Percentiles rank a stretch among this genome's conserved stretches.
Evolutionary conservation across 257 asterid genomes (phyloP).

Genomic region (Solanum megistacrolobum): DNA sequence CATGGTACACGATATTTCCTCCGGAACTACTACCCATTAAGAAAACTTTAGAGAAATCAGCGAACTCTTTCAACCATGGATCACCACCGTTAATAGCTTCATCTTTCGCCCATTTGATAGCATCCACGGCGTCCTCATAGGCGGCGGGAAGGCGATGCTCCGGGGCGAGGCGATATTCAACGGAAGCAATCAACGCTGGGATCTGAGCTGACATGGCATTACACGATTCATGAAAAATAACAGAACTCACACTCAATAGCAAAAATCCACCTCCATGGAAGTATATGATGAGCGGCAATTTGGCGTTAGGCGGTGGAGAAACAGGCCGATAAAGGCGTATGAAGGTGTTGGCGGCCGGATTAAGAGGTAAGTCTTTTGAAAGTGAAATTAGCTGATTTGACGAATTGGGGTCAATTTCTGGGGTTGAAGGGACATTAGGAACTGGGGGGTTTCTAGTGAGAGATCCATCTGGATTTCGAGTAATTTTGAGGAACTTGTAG

Average conservation of each 20-base stretch:
- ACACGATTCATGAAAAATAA: constrained; percentile 25
- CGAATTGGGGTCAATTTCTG: constrained; percentile 7
- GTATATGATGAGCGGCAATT: constrained; percentile 41
- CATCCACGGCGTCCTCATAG: constrained; percentile 62
- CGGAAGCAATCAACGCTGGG: constrained; percentile 52
- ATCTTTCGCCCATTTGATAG: constrained; percentile 33
- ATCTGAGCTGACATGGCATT: constrained; percentile 17
- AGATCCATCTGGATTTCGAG: constrained; percentile 55
- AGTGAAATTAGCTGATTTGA: constrained; percentile 4
- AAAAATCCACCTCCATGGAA: constrained; percentile 71
- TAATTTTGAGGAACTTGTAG: constrained; percentile 23
- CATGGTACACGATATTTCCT: constrained; percentile 43
- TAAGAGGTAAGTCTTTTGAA: constrained; percentile 54
- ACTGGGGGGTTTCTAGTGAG: constrained; percentile 16
- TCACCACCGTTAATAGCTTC: constrained; percentile 17
- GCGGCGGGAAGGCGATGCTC: constrained; percentile 80
- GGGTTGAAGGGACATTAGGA: constrained; percentile 31
- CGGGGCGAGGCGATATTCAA: constrained; percentile 63
- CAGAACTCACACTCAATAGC: constrained; percentile 19
- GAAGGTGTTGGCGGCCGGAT: constrained; percentile 33
- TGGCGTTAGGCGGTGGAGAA: neutral
- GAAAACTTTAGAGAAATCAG: constrained; percentile 41
- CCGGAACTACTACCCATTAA: constrained; percentile 69
- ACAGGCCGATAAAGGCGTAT: constrained; percentile 51
- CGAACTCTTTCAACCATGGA: constrained; percentile 44